Base-by-base conservation (phyloP, 306 rosid species). In the Ormosia emarginata region DNA sequence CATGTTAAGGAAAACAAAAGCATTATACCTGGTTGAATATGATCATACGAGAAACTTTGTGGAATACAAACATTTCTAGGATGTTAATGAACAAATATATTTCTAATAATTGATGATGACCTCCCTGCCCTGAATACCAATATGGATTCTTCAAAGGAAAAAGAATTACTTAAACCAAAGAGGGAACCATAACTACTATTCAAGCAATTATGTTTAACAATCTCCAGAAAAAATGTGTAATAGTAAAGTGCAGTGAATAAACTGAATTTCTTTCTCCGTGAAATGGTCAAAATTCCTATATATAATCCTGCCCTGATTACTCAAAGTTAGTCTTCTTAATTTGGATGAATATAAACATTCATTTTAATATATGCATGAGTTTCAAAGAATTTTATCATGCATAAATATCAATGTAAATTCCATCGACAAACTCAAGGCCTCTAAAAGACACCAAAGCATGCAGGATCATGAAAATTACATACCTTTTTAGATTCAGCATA, bases 401-500 rank as follows among this genome's bases (percentile, higher is more conserved):
- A 18, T 52, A 8, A 64, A 59, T 49, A 43, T 11, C 40, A 78
- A 17, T 58, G 66, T 8, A 73, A 74, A 74, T 33, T 75, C 37
- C 71, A 33, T 44, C 13, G 14, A 18, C 50, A 69, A 56, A 64
- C 49, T 2, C 49, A 14, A 62, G 34, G 67, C 10, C 47, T 6
- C 2, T 8, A 39, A 18, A 4, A 8, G 78, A 55, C 36, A 77
- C 40, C 67, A 76, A 62, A 67, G 57, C 58, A 50, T 46, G 44
- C 39, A 24, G 40, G 46, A 65, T 56, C 5, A 40, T 11, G 29
- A 37, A 69, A 76, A 79, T 65, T 65, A 55, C 76, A 61, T 78
- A 93, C 99, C 97, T 96, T 96, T 79, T 92, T 94, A 53, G 98
- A 92, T 89, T 96, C 99, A 36, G 97, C 97, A 83, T 96, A 96